These are phyloP conservation scores for Mimosa pudica DNA, from an alignment of 306 rosid species.

Conservation along the genomic window DNA sequence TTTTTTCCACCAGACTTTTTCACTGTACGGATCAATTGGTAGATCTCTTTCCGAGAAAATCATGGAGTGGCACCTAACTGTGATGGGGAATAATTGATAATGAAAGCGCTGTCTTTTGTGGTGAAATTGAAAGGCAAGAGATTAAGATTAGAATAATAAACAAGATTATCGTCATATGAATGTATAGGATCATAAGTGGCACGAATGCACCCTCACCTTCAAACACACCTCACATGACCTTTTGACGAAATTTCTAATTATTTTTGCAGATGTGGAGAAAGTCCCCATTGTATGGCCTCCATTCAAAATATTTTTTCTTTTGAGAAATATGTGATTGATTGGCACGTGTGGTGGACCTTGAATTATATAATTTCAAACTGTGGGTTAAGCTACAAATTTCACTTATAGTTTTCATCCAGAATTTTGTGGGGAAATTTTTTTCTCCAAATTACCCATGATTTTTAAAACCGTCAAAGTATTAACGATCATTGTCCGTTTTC, in stretches of 20 bases:
- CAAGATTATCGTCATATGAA: neutral
- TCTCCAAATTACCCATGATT: no score
- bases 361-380: neutral
- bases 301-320: neutral
- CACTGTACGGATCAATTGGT: neutral
- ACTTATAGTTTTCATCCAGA: no score
- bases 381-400: no score
- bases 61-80: neutral
- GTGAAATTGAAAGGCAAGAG: neutral
- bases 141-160: neutral
- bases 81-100: neutral
- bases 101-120: neutral
- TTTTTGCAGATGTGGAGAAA: neutral
- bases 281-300: neutral
- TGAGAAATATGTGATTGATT: neutral
- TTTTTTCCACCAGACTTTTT: neutral
- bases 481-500: no score
- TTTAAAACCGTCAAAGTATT: no score
- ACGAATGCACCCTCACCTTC: conserved; percentile 46
- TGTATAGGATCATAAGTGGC: conserved; percentile 22
- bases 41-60: neutral
- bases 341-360: neutral
- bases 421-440: no score
- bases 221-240: conserved; percentile 40
- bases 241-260: neutral